Evolutionary conservation across 108 stramenopile genomes (phyloP).

Genomic region (Fragilaria radians): DNA sequence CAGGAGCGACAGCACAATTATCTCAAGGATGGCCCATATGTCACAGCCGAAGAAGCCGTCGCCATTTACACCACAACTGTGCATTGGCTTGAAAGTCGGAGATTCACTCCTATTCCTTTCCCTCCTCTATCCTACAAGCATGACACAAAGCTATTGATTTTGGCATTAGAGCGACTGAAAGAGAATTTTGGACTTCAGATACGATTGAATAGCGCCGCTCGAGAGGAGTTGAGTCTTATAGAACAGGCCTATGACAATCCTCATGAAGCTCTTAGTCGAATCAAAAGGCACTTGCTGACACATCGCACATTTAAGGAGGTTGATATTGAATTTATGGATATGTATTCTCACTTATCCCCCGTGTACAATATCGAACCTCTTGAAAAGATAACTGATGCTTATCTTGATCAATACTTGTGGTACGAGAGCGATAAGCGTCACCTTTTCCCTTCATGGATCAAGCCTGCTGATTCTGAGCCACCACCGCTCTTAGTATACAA

Average conservation of each 20-base stretch:
- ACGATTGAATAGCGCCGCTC: constrained; percentile 90
- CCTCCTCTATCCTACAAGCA: constrained; percentile 99
- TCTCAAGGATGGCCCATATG: constrained; percentile 97
- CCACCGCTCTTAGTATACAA: constrained; percentile 99
- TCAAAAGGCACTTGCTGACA: constrained; percentile 97
- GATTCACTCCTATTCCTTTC: constrained; percentile 98
- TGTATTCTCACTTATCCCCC: constrained; percentile 95
- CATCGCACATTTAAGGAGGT: constrained; percentile 99
- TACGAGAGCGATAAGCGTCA: constrained; percentile 99
- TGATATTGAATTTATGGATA: constrained; percentile 98
- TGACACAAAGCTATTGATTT: constrained; percentile 99
- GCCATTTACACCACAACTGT: constrained; percentile 99
- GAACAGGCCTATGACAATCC: constrained; percentile 99
- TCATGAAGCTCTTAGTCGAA: constrained; percentile 96
- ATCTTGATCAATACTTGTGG: constrained; percentile 99
- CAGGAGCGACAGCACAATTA: constrained; percentile 99
- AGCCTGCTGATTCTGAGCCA: constrained; percentile 98
- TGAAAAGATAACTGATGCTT: constrained; percentile 99
- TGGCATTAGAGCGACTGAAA: constrained; percentile 98
- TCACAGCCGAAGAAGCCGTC: constrained; percentile 98
- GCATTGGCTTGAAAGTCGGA: constrained; percentile 98
- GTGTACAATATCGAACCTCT: constrained; percentile 97
- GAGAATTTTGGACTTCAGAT: constrained; percentile 92
- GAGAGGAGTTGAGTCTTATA: constrained; percentile 97
- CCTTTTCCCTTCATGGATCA: constrained; percentile 95